phyloP scores from a whole-genome alignment of 139 green algal genomes.

The Tetraselmis chui region DNA sequence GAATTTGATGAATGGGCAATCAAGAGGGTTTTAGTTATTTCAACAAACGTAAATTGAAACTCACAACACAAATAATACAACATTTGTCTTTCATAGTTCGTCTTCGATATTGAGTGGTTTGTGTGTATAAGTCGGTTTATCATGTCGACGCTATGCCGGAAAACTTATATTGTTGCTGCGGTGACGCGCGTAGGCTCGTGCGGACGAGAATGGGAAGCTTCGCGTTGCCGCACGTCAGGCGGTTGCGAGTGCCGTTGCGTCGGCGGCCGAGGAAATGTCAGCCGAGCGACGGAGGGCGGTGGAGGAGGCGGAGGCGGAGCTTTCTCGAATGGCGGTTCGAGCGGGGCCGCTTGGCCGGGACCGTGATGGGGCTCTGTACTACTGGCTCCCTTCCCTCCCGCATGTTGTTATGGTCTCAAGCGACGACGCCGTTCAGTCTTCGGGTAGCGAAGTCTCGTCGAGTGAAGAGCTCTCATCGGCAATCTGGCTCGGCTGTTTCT shows the following conservation, averaged over 20 bases:
- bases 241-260: background rate
- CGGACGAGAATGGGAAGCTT: background rate
- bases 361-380: background rate
- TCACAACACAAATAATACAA: no score
- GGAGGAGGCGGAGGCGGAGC: background rate
- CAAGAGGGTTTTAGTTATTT: no score
- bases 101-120: no score
- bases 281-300: background rate
- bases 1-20: no score
- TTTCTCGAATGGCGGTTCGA: background rate
- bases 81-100: no score
- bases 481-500: background rate
- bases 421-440: background rate
- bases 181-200: background rate
- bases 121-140: no score
- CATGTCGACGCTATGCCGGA: no score
- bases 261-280: background rate
- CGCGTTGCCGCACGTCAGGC: background rate
- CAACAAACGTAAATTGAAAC: no score
- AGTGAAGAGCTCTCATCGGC: no score
- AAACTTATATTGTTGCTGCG: no score
- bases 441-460: no score
- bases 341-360: background rate
- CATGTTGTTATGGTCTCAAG: background rate
- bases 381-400: background rate